phyloP scores from a whole-genome alignment of 1,284 basidiomycete species.

The Puccinia sorghi region DNA sequence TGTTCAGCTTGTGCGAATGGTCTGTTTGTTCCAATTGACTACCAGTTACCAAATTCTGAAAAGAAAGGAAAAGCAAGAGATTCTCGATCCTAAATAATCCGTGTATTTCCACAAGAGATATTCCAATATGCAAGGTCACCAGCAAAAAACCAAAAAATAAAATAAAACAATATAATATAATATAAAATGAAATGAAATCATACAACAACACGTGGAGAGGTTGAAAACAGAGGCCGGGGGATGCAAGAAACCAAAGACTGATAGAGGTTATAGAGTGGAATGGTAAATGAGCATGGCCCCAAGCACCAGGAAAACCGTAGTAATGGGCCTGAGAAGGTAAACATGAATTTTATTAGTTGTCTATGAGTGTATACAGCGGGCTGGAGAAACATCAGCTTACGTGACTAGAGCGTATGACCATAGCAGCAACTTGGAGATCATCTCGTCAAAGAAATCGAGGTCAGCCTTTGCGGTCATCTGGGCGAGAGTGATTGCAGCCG shows the following conservation, averaged over 20 bases:
- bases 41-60: too few species aligned
- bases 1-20: too few species aligned
- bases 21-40: too few species aligned
- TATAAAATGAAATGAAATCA: too few species aligned
- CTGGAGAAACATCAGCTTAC: not conserved
- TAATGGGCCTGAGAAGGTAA: constrained; percentile 19
- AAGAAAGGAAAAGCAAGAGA: too few species aligned
- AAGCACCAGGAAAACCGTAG: constrained; percentile 20
- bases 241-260: too few species aligned
- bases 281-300: constrained; percentile 14
- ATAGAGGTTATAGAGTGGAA: not conserved
- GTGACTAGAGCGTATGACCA: constrained; percentile 33
- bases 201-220: not conserved
- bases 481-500: constrained; percentile 55
- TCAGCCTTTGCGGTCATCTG: constrained; percentile 52
- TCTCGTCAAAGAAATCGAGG: constrained; percentile 28
- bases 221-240: too few species aligned
- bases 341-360: not conserved
- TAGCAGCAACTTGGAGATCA: constrained; percentile 27
- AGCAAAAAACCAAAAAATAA: not conserved
- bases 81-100: too few species aligned
- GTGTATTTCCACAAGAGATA: too few species aligned
- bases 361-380: too few species aligned
- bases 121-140: too few species aligned
- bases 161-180: too few species aligned